phyloP scores from a whole-genome alignment of 139 green algal species.

The Micromonas pusilla region DNA sequence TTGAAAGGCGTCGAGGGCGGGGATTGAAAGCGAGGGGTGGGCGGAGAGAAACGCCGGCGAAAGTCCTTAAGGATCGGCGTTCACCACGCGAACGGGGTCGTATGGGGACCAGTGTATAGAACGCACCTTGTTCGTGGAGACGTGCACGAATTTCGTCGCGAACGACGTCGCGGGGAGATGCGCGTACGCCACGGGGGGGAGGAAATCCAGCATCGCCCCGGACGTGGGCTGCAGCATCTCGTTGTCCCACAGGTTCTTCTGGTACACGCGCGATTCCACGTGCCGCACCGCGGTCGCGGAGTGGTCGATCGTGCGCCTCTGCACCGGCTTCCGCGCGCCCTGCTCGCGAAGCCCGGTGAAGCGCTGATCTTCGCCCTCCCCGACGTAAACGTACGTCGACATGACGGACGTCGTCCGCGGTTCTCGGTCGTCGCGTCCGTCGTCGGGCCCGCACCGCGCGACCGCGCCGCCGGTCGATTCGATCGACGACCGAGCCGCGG shows the following conservation, averaged over 20 bases:
- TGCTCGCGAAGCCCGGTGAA: background rate
- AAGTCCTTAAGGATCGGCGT: no score
- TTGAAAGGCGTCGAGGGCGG: no score
- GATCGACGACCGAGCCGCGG: no score
- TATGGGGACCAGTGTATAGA: background rate
- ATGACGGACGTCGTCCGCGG: background rate
- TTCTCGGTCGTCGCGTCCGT: background rate
- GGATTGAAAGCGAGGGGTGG: no score
- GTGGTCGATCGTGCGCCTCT: slow-evolving; percentile 39
- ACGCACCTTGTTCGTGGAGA: slow-evolving; percentile 67
- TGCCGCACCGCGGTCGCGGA: slow-evolving; percentile 24
- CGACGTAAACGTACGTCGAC: slow-evolving; percentile 15
- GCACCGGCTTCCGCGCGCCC: slow-evolving; percentile 27
- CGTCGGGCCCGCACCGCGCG: no score
- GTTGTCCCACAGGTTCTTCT: slow-evolving; percentile 3
- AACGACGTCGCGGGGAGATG: slow-evolving; percentile 59
- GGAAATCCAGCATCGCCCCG: slow-evolving; percentile 8
- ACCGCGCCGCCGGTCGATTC: no score
- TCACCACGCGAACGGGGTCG: no score
- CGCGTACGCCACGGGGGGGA: slow-evolving; percentile 62
- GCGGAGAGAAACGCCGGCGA: no score
- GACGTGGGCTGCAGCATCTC: background rate
- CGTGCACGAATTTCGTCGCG: slow-evolving; percentile 68
- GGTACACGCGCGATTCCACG: slow-evolving; percentile 24
- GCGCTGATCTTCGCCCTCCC: no score